phyloP scores from a whole-genome alignment of 169 alveolate genomes.

The Cryptosporidium parvum region DNA sequence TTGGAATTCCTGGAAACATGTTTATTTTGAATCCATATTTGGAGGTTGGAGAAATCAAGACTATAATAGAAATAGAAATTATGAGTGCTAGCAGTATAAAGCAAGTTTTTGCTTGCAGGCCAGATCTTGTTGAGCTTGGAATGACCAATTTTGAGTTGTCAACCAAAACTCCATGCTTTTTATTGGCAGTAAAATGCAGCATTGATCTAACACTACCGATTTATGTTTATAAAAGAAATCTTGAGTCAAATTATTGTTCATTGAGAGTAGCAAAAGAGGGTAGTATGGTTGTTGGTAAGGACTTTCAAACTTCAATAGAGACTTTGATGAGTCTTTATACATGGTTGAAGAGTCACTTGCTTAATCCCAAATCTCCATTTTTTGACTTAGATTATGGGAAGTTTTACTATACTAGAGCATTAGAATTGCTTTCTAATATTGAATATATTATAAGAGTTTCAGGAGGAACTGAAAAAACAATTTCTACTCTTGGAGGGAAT shows the following conservation, averaged over 20 bases:
- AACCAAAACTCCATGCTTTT: conserved; percentile 56
- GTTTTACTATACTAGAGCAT: conserved; percentile 35
- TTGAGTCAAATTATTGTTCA: background rate
- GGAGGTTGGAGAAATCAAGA: conserved; percentile 43
- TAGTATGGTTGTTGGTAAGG: conserved; percentile 18
- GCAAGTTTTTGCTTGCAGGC: conserved; percentile 50
- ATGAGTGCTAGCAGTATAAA: background rate
- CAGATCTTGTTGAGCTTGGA: conserved; percentile 51
- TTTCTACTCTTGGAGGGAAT: background rate
- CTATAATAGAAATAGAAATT: background rate
- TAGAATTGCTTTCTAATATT: conserved; percentile 47
- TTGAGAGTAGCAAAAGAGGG: background rate
- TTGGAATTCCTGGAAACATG: conserved; percentile 7
- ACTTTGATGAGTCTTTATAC: conserved; percentile 34
- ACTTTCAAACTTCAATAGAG: conserved; percentile 28
- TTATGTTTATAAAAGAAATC: conserved; percentile 27
- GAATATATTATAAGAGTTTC: conserved; percentile 52
- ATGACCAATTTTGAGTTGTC: conserved; percentile 18
- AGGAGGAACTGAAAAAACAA: background rate
- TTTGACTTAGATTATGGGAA: conserved; percentile 62
- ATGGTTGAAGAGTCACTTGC: conserved; percentile 34
- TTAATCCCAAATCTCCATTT: conserved; percentile 47
- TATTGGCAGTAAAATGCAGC: conserved; percentile 47
- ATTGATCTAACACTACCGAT: conserved; percentile 51
- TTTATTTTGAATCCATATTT: conserved; percentile 53